Evolutionary conservation across 2,329 filamentous ascomycete genomes (phyloP).

Genomic region (Xylariales sp.): DNA sequence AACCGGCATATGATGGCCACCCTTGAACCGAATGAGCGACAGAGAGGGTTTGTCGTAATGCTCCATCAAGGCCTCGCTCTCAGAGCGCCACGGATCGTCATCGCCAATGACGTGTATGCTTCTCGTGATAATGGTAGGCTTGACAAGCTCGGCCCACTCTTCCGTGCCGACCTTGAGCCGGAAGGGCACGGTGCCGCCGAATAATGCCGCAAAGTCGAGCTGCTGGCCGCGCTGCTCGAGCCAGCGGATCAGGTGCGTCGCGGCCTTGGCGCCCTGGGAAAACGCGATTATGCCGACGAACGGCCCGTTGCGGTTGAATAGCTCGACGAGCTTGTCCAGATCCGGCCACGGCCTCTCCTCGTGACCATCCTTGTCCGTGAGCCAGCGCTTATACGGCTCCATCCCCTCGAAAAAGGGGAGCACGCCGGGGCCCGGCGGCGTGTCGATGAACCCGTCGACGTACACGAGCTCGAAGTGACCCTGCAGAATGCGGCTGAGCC

Average conservation of each 20-base stretch:
- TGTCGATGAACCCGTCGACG: constrained; percentile 35
- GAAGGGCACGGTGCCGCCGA: constrained; percentile 32
- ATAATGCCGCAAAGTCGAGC: constrained; percentile 31
- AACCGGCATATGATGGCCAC: constrained; percentile 35
- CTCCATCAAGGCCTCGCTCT: constrained; percentile 34
- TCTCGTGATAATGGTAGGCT: constrained; percentile 30
- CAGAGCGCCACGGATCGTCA: constrained; percentile 30
- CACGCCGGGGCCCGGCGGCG: constrained; percentile 35
- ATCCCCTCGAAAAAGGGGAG: constrained; percentile 41
- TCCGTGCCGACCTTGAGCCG: constrained; percentile 22
- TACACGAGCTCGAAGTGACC: constrained; percentile 38
- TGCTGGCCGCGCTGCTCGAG: constrained; percentile 35
- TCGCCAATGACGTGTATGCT: constrained; percentile 36
- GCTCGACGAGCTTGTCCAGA: constrained; percentile 25
- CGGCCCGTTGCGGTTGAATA: constrained; percentile 32
- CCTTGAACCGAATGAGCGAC: constrained; percentile 27
- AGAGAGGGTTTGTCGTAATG: constrained; percentile 30
- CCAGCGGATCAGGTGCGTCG: constrained; percentile 32
- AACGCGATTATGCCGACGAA: constrained; percentile 36
- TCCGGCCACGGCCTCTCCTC: constrained; percentile 31
- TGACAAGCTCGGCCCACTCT: constrained; percentile 30
- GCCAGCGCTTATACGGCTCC: constrained; percentile 40
- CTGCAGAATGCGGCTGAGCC: constrained; percentile 34
- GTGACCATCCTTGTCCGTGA: constrained; percentile 28
- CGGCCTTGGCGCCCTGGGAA: constrained; percentile 34